Base-by-base conservation (phyloP, 371 early-diverging fungal species). In the Coemansia sp. region DNA sequence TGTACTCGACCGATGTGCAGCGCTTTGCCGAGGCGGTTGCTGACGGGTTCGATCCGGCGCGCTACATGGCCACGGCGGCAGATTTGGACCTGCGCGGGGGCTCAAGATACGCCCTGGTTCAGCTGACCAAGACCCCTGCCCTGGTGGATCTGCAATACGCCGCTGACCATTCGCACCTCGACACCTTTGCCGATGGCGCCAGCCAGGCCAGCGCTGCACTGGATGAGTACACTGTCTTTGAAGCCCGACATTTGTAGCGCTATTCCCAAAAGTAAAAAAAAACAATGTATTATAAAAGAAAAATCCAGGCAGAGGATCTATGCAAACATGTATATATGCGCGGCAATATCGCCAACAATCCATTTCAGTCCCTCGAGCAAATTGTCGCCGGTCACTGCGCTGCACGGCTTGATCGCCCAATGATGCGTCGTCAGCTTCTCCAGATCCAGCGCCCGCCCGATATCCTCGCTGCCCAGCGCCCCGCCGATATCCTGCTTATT, bases 401-500 rank as follows among this genome's bases (percentile, higher is more conserved):
- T 92, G 68, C 97, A 96, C 2, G 86, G 81, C 30, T 86, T 81
- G 57, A 98, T 93, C 10, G 87, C 84, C 97, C 98, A 98, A 68
- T 93, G 95, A 75, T 96, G 97, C 1, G 91, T 88, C 53, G 83
- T 81, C 57, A 94, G 92, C 12, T 77, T 61, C 55, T 90, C 86
- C 36, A 97, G 80, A 0, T 81, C 84, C 34, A 98, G 79, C 8
- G 83, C 86, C 69, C 88, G 76, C 14, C 82, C 81, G n/a, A 97
- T 87, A 53, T 94, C 88, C 40, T 84, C 79, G 33, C 82, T 82
- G 3, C 83, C 75, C 51, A 94, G 66, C 2, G 97, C 94, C 5
- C 93, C 90, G 0, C 88, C 83, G 14, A 97, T 80, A 79, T 99
- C 99, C 78, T 97, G 97, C 79, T 99, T 97, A 75, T 98, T 97